Base-by-base conservation (phyloP, 805 yeast species). In the Metschnikowia henanensis region DNA sequence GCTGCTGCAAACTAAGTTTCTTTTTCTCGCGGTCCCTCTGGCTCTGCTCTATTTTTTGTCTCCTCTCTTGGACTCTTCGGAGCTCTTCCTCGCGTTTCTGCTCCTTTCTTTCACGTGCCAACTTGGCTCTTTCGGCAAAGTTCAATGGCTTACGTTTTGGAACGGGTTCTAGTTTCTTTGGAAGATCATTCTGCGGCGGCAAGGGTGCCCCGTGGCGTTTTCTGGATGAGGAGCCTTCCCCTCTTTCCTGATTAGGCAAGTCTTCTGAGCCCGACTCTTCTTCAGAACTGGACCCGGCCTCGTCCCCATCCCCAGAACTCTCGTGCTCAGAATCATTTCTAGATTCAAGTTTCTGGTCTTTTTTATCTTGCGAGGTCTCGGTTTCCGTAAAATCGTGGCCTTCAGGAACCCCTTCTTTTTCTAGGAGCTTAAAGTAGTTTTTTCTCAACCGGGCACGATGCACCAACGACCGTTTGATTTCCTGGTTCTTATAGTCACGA, bases 381-480 rank as follows among this genome's bases (percentile, higher is more conserved):
- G n/a, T n/a, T n/a, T n/a, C n/a, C n/a, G n/a, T n/a, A 19, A 2
- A 13, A 1, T 31, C 20, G 17, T 4, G 36, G 25, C 16, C 15
- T 28, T 28, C 30, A 3, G 30, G 52, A 38, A 76, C 75, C 1
- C 91, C 95, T 53, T 87, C 90, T 39, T 79, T 76, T 50, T 87
- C 86, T 31, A 89, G 62, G 41, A 88, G 70, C 61, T 90, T 89
- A 71, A 87, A 82, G 59, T 91, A 91, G 38, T 79, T 81, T 62
- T 83, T 87, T 69, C 88, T 80, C 52, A 91, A 75, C 56, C 94
- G 76, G 12, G 96, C 87, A 49, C 89, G 78, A 58, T 89, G 95
- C 0, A 79, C 76, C 51, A 91, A 75, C 10, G 94, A 84, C 57
- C 76, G 78, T 56, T 84, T 83, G 56, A 91, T 91, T 47, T 89